Conservation (phyloP, 2,329 filamentous ascomycete species). For the Rhynchosporium agropyri region DNA sequence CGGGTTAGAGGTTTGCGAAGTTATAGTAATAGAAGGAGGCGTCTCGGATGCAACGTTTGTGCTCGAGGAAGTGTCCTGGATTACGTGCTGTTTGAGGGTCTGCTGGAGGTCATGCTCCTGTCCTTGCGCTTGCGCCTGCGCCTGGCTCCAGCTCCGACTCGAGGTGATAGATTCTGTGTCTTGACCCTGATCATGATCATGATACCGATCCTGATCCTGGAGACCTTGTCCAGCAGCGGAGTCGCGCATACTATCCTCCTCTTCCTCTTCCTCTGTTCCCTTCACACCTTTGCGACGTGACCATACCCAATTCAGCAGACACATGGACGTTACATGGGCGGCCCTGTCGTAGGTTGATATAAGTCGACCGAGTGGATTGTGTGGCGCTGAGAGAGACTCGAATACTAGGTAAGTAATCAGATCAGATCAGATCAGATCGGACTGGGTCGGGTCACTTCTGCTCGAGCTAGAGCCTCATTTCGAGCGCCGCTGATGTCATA, state of each 20-base stretch:
- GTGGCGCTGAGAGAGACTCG: background rate
- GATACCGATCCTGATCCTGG: slow-evolving; percentile 1
- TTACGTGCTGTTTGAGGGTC: background rate
- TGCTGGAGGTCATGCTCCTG: background rate
- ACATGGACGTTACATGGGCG: slow-evolving; percentile 8
- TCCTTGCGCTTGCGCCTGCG: background rate
- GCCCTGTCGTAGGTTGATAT: background rate
- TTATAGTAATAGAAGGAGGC: background rate
- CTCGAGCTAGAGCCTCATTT: background rate
- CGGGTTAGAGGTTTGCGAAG: background rate
- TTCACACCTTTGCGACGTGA: slow-evolving; percentile 12
- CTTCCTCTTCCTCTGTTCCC: slow-evolving; percentile 3
- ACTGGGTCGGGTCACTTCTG: too few relatives aligned
- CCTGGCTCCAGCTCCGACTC: background rate
- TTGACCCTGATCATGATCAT: background rate
- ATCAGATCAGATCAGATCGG: slow-evolving; percentile 3
- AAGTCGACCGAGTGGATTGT: background rate
- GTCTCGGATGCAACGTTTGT: background rate
- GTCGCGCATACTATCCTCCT: slow-evolving; percentile 3
- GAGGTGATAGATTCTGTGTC: background rate
- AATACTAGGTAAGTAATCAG: background rate
- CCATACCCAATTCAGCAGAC: slow-evolving; percentile 15
- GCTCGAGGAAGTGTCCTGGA: slow-evolving; percentile 5
- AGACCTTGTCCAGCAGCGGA: slow-evolving; percentile 5
- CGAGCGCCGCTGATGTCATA: slow-evolving; percentile 11